phyloP scores from a whole-genome alignment of 2,329 filamentous ascomycete species.

The Calonectria hawksworthii region DNA sequence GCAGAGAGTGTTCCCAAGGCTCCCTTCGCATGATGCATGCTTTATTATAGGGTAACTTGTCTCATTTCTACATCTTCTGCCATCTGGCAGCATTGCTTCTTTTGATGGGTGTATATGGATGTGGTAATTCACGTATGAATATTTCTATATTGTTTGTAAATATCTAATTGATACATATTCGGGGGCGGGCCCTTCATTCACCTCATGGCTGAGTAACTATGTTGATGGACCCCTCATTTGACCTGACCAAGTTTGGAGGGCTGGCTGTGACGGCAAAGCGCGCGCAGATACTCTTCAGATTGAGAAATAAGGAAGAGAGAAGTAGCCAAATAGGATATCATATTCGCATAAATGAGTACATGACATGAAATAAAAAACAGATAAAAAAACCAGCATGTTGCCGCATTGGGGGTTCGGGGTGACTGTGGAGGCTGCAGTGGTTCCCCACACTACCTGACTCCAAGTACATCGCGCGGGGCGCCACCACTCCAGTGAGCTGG shows the following conservation, averaged over 20 bases:
- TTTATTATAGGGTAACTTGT: neutral
- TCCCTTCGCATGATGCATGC: neutral
- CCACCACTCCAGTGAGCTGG: slow-evolving; percentile 15
- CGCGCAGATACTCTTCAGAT: neutral
- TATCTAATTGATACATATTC: neutral
- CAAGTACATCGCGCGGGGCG: slow-evolving; percentile 18
- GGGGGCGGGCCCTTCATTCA: neutral
- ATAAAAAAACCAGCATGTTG: neutral
- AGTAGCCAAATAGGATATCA: neutral
- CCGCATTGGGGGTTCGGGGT: neutral
- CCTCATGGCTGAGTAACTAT: neutral
- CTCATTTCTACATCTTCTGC: neutral
- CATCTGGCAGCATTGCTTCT: neutral
- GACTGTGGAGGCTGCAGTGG: neutral
- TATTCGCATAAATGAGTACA: neutral
- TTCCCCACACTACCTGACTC: slow-evolving; percentile 1
- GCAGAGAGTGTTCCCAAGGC: neutral
- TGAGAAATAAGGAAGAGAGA: neutral
- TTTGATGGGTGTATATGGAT: neutral
- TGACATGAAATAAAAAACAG: neutral
- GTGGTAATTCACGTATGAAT: neutral
- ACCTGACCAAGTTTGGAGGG: neutral
- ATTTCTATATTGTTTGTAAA: neutral
- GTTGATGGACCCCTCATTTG: neutral
- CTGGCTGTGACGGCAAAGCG: neutral